Base-by-base conservation (phyloP, 495 filamentous ascomycete species). In the Symbiotaphrina buchneri region DNA sequence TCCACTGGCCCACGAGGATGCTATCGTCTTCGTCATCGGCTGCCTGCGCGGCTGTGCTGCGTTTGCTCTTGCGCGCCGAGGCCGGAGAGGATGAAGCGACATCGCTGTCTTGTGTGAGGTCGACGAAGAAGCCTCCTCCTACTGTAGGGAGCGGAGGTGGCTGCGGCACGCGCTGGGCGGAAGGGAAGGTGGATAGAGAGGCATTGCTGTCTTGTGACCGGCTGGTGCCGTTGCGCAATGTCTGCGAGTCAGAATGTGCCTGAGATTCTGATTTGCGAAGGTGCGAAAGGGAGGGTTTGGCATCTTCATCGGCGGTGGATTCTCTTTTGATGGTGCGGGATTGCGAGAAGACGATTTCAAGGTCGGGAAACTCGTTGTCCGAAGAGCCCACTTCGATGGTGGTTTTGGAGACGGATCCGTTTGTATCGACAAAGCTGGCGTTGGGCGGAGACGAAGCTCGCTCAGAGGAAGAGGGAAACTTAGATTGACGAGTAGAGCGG, bases 21-120 rank as follows among this genome's bases (percentile, higher is more conserved):
- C n/a, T n/a, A n/a, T n/a, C n/a, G n/a, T n/a, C n/a, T n/a, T n/a
- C n/a, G n/a, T n/a, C n/a, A n/a, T n/a, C n/a, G n/a, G n/a, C n/a
- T n/a, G n/a, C n/a, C n/a, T n/a, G n/a, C n/a, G n/a, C n/a, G n/a
- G n/a, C n/a, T n/a, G n/a, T n/a, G n/a, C n/a, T n/a, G n/a, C n/a
- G n/a, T n/a, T n/a, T n/a, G n/a, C n/a, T n/a, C n/a, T n/a, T n/a
- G n/a, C 10, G 3, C n/a, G 28, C 10, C n/a, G 15, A 3, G 3
- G n/a, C 3, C 28, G 28, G 10, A n/a, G 18, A 16, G 10, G 16
- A 13, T 10, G 24, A 1, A 18, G 19, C 19, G 14, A 13, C 28
- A 30, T 30, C 28, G 28, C 28, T 30, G 14, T 16, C 14, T 15
- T 30, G 30, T 25, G 30, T 32, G 13, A 32, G 30, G 26, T 32